phyloP scores from a whole-genome alignment of 2,329 filamentous ascomycete genomes.

The Rutstroemia sp. region DNA sequence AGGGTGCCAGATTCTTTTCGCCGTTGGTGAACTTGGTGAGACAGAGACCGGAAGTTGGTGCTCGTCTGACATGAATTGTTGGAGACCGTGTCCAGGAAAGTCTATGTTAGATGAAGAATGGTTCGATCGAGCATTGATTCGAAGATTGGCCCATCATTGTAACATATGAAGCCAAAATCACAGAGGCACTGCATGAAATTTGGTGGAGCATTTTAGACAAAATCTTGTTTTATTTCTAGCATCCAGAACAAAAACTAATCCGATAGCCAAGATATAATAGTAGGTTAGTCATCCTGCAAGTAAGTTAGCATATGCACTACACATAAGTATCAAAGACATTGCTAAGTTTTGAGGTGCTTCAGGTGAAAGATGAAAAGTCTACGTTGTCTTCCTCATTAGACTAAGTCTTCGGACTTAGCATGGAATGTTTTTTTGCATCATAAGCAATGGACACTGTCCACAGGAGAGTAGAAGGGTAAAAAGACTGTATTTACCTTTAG shows the following conservation, averaged over 20 bases:
- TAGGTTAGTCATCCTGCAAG: background rate
- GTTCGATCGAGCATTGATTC: too few relatives aligned
- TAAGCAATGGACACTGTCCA: conserved; percentile 26
- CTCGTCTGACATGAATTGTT: background rate
- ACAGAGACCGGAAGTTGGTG: background rate
- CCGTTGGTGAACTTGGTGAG: background rate
- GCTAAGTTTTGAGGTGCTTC: conserved; percentile 37
- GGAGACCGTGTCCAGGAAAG: background rate
- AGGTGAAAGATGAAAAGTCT: conserved; percentile 85
- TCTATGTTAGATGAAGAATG: too few relatives aligned
- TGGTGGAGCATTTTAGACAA: background rate
- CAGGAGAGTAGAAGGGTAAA: background rate
- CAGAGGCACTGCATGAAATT: background rate
- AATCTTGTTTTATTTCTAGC: background rate
- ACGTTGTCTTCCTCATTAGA: conserved; percentile 55
- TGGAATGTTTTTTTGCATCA: conserved; percentile 66
- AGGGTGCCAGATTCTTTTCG: background rate
- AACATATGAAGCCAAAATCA: background rate
- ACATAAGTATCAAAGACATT: background rate
- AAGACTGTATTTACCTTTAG: conserved; percentile 1
- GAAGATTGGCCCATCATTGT: too few relatives aligned
- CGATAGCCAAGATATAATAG: background rate
- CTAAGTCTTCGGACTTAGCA: conserved; percentile 64
- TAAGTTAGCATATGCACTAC: background rate
- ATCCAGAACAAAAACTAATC: background rate